Evolutionary conservation across 228 moss, liverwort and hornwort genomes (phyloP), one percentile per base, ranked within the genome.

Genomic region (Sphagnum fallax): DNA sequence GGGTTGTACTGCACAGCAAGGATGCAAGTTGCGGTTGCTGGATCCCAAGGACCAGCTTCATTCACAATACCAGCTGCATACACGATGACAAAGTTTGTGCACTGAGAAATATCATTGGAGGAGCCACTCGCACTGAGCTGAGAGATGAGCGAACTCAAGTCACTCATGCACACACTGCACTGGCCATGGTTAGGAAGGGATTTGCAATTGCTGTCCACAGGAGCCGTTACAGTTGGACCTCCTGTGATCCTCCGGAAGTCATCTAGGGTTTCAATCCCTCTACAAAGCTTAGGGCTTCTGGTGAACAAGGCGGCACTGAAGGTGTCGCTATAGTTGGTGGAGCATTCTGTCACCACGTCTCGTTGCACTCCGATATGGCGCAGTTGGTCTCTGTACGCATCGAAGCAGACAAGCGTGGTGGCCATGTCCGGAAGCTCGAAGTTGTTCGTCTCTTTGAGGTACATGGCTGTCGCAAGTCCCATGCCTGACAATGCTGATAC

Each of bases 21-120:
- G 48, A 72, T 55, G 68, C 81, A 78, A n/a, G 68, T 63, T 5
- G 81, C 81, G 63, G 84, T 78, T 12, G 66, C 76, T 10, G 71
- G 61, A 58, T 81, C 74, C 84, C 84, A 81, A 3, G 78, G 75
- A 10, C 84, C 81, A 16, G 67, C 73, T 5, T 52, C 61, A 49
- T 75, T 81, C 0, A 76, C 81, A 52, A 72, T 65, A 48, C 71
- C 84, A 16, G 81, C 76, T 4, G 81, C 70, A 57, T 78, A 78
- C 58, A 76, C 53, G 61, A 81, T 6, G 67, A 81, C 70, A 65
- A 69, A 74, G 64, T 76, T 61, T 16, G 81, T 66, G 72, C 84
- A 84, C 10, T 81, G 67, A 5, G 63, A 11, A 0, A 5, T 51
- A 1, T 49, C 69, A 64, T 73, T 71, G 32, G 32, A 32, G 32